Evolutionary conservation across 805 yeast species (phyloP), one percentile per base, ranked within the genome.

Genomic region (Barnettozyma wickerhamii): DNA sequence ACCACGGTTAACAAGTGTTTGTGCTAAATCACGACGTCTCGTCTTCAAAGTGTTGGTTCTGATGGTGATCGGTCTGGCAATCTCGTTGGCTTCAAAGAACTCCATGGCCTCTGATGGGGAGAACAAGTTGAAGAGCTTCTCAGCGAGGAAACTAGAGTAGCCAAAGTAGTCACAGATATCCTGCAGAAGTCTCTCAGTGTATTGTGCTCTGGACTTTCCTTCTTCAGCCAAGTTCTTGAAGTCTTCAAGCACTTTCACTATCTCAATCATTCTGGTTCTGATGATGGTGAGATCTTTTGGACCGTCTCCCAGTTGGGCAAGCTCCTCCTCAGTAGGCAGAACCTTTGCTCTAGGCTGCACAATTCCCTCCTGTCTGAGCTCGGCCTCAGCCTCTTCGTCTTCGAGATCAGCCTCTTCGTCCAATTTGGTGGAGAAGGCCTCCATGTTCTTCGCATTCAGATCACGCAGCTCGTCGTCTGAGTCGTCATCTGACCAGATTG

Each of bases 21-120:
- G 98, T 3, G 96, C 97, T 53, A 93, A 75, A 56, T 93, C 97
- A 63, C 99, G 79, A 62, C 99, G 84, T 67, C 96, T 82, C 5
- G 98, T 85, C 58, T 84, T 86, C 50, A 93, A 72, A 14, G 99
- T 93, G 65, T 93, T 93, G n/a, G 99, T 90, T 72, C 99, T 84
- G 54, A 93, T 90, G 17, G 98, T 93, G 43, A 93, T 75, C 36
- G 99, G 99, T 63, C 99, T 78, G 24, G 95, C 84, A 42, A 91
- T 86, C 68, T 93, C 99, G 66, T 93, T 93, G 27, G 99, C 98
- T 70, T 93, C 99, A 55, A 93, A 93, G 59, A 93, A 93, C 65
- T 93, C 99, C 75, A 93, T 77, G 12, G 99, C 98, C 69, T 93
- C 99, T 10, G 93, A 74, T 30, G 98, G 97, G 15, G 95, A 78